Conservation (phyloP, 2,329 filamentous ascomycete genomes). For the Chaetothyriales sp. region DNA sequence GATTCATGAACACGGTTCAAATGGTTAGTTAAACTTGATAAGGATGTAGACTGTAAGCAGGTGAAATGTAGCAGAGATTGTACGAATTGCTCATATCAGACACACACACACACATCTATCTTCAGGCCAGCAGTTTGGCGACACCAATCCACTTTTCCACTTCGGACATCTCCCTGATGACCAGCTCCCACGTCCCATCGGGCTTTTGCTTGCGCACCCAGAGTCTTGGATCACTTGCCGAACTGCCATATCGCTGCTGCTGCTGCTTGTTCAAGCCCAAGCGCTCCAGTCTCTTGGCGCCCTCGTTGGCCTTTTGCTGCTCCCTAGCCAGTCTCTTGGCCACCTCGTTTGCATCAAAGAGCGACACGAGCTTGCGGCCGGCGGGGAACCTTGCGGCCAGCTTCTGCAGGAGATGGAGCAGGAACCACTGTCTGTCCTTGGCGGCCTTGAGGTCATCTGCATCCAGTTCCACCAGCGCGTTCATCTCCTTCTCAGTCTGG, state of each 20-base stretch:
- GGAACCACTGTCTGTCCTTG: not conserved
- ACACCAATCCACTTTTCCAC: not conserved
- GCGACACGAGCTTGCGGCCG: conserved; percentile 33
- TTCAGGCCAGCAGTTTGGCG: not conserved
- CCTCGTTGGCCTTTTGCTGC: conserved; percentile 11
- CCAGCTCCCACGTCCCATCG: not conserved
- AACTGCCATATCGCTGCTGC: not conserved
- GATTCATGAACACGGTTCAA: conserved; percentile 16
- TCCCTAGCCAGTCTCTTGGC: conserved; percentile 33
- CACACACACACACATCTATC: not conserved
- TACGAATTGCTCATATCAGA: no score
- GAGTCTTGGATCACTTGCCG: not conserved
- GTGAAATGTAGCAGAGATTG: no score
- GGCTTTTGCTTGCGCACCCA: not conserved
- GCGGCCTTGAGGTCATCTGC: not conserved
- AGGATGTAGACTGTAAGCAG: not conserved
- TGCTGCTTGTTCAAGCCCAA: conserved; percentile 2
- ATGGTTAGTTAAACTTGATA: not conserved
- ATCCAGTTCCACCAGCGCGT: not conserved
- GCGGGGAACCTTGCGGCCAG: conserved; percentile 9
- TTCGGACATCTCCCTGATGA: not conserved
- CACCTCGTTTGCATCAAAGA: conserved; percentile 48
- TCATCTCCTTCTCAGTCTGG: not conserved
- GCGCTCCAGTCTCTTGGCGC: conserved; percentile 5
- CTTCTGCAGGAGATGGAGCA: conserved; percentile 9